Evolutionary conservation across 768 basidiomycete genomes (phyloP), one percentile per base, ranked within the genome.

Genomic region (Suillus placidus): DNA sequence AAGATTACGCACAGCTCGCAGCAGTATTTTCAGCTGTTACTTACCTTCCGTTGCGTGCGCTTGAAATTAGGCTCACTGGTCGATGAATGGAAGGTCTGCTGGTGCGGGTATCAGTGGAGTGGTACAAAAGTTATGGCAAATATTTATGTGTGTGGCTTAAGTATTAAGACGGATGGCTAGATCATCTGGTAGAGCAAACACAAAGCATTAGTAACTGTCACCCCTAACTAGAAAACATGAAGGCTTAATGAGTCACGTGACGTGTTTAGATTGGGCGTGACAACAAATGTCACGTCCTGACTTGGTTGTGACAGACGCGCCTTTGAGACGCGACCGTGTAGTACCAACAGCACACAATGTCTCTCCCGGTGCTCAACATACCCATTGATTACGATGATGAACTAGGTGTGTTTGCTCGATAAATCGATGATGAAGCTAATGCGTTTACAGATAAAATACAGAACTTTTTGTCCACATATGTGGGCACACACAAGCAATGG

Each of bases 391-490:
- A 94, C 72, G 85, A 85, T 30, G 83, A 83, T 3, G 94, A 95
- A 72, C 87, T 90, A 79, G 87, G 93, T 89, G 45, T 37, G 74
- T 68, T 49, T 47, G 0, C 12, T 32, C 16, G 13, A 16, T 16
- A 9, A 18, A 12, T 26, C 4, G 23, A 12, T 10, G 30, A 68
- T 16, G 65, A n/a, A 16, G 5, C 23, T 52, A 69, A 37, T 72
- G 37, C 14, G 32, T 13, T 60, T 26, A 38, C 71, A 95, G 93
- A 85, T 16, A 85, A 81, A 77, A 93, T 95, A 73, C 80, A 80
- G 52, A 82, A 81, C 66, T 94, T 95, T 74, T 74, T 95, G 68
- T 86, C 87, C 54, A 87, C 83, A 54, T 95, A 87, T 80, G 85
- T 87, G 70, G 80, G 80, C 35, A 81, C 81, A 65, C 84, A 86